Evolutionary conservation across 129 eudicot species (phyloP).

Genomic region (Pittosporum tobira): DNA sequence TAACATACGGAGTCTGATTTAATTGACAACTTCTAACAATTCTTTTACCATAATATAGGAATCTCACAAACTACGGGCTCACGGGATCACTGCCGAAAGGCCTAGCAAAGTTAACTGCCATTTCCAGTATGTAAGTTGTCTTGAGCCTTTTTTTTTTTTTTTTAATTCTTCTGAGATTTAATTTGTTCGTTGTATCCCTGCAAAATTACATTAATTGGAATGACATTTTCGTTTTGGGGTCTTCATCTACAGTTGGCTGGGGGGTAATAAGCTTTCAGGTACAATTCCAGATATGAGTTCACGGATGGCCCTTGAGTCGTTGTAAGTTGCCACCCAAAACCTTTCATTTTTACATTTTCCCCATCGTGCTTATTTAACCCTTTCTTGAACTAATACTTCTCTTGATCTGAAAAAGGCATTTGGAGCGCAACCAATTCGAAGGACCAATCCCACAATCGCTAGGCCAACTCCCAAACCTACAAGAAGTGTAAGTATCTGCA

Average conservation of each 20-base stretch:
- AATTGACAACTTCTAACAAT: background rate
- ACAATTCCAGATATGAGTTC: conserved; percentile 57
- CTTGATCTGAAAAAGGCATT: conserved; percentile 39
- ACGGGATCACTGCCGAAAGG: conserved; percentile 46
- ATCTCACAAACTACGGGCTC: conserved; percentile 50
- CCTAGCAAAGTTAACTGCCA: conserved; percentile 40
- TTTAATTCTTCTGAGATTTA: no score
- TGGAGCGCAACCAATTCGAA: conserved; percentile 61
- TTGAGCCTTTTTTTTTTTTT: no score
- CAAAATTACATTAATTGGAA: background rate
- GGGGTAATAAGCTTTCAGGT: conserved; percentile 57
- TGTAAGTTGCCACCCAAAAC: conserved; percentile 38
- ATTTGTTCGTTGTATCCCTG: background rate
- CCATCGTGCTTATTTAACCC: background rate
- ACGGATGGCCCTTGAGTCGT: conserved; percentile 36
- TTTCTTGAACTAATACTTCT: background rate
- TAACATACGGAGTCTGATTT: no score
- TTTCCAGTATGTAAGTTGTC: conserved; percentile 52
- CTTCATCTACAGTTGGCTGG: conserved; percentile 43
- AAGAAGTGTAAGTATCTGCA: conserved; percentile 41
- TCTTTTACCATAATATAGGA: conserved; percentile 29
- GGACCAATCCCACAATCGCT: conserved; percentile 59
- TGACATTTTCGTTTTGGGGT: no score
- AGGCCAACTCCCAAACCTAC: conserved; percentile 47
- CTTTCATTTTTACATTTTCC: conserved; percentile 1